These are phyloP conservation scores for Fusarium musae DNA, from an alignment of 2,329 filamentous ascomycete genomes.

Conservation along the genomic window DNA sequence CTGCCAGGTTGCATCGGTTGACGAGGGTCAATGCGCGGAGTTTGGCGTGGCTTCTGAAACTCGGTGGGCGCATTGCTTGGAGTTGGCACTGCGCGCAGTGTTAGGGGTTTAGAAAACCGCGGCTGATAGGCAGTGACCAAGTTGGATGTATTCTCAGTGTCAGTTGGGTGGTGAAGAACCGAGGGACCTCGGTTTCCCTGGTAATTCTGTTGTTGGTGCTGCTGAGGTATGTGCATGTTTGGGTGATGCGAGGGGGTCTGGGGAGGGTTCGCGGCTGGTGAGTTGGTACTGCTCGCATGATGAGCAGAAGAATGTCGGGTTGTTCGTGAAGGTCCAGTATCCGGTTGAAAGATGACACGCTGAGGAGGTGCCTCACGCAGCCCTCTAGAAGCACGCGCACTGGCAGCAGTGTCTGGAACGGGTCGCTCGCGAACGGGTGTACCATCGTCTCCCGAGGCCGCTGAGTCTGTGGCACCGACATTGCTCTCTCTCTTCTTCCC, in stretches of 20 bases:
- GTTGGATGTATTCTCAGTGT: slow-evolving; percentile 66
- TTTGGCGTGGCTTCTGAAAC: slow-evolving; percentile 62
- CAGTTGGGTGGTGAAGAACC: slow-evolving; percentile 63
- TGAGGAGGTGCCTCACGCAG: slow-evolving; percentile 86
- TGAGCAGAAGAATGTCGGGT: slow-evolving; percentile 67
- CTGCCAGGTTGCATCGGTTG: slow-evolving; percentile 69
- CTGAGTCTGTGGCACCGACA: slow-evolving; percentile 66
- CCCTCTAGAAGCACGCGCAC: slow-evolving; percentile 69
- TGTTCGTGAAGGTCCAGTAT: slow-evolving; percentile 73
- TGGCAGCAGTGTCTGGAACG: slow-evolving; percentile 63
- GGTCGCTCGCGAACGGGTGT: slow-evolving; percentile 66
- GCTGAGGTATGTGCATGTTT: slow-evolving; percentile 47
- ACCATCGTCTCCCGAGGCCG: slow-evolving; percentile 69
- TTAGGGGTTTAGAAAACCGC: slow-evolving; percentile 68
- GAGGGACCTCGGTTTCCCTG: slow-evolving; percentile 56
- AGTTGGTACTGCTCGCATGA: slow-evolving; percentile 47
- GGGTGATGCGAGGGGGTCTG: slow-evolving; percentile 49
- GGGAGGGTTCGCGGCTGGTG: slow-evolving; percentile 42
- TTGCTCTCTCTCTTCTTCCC: slow-evolving; percentile 58
- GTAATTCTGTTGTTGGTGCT: slow-evolving; percentile 41
- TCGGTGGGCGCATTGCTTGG: slow-evolving; percentile 78
- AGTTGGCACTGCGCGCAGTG: slow-evolving; percentile 78
- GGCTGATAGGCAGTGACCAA: slow-evolving; percentile 78
- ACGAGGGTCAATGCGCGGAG: slow-evolving; percentile 53
- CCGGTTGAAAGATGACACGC: slow-evolving; percentile 85